Evolutionary conservation across 2,329 filamentous ascomycete species (phyloP), one percentile per base, ranked within the genome.

Genomic region (Geosmithia flava): DNA sequence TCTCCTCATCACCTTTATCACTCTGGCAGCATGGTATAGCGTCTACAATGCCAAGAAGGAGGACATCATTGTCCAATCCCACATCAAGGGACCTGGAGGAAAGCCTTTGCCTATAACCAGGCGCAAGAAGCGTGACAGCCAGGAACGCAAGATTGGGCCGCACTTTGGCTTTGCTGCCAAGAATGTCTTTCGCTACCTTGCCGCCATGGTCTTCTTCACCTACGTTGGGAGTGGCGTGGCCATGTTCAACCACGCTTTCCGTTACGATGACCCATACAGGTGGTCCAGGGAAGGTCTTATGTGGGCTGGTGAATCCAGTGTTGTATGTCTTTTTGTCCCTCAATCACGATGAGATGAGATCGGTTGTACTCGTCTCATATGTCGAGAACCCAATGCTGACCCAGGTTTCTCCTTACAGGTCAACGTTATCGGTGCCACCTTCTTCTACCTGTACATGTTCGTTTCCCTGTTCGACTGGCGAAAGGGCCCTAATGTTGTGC

Each of bases 391-490:
- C 20, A 29, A 47, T 41, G 43, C 46, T 51, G 30, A 50, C 44
- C 43, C 47, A 37, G 45, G 47, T 48, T 50, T 19, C 45, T 48
- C 20, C 29, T 46, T 45, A 45, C 58, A 95, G 89, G 83, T 95
- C 59, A 95, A 94, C 64, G 72, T 94, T 53, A 78, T 87, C 49
- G 87, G 84, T 48, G 84, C 87, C 43, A 85, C 89, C 54, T 95
- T 95, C 71, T 80, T 93, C 53, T 93, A 94, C 68, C 76, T 86
- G 46, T 82, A 95, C 55, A 77, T 95, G 54, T 75, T 94, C 54
- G 84, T 96, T 58, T 89, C 89, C 29, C 76, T 97, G 49, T 74
- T 95, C 58, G 90, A 96, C 63, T 85, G 85, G 59, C 81, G 79
- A 52, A 82, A 87, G 33, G 86, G 86, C 13, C 93, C 93, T 0